These are phyloP conservation scores for Peronospora farinosa DNA, from an alignment of 352 stramenopile genomes.

Conservation along the genomic window DNA sequence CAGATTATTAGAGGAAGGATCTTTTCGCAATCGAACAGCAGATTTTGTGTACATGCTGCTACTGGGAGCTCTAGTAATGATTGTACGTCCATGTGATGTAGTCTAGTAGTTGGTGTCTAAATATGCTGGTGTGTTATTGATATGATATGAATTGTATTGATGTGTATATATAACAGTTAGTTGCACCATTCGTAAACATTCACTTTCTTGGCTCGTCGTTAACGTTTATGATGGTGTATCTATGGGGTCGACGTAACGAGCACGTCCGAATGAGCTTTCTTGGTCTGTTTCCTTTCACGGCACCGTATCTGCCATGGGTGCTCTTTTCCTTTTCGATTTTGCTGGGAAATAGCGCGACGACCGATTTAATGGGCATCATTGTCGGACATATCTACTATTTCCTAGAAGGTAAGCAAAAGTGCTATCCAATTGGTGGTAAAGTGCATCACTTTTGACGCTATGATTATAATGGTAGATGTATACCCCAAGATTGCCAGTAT, in stretches of 20 bases:
- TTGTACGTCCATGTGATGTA: slow-evolving; percentile 42
- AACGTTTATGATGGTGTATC: slow-evolving; percentile 99
- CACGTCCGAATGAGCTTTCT: slow-evolving; percentile 97
- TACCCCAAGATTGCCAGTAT: slow-evolving; percentile 95
- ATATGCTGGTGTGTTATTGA: neutral
- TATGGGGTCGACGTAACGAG: slow-evolving; percentile 94
- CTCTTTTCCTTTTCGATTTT: slow-evolving; percentile 95
- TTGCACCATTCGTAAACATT: slow-evolving; percentile 94
- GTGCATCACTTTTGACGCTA: slow-evolving; percentile 5
- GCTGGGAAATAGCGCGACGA: slow-evolving; percentile 92
- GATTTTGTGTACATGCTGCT: slow-evolving; percentile 98
- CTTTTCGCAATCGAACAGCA: slow-evolving; percentile 94
- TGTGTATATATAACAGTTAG: slow-evolving; percentile 41
- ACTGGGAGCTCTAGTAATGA: slow-evolving; percentile 93
- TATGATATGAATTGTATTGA: neutral
- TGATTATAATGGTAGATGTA: slow-evolving; percentile 79
- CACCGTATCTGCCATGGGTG: slow-evolving; percentile 97
- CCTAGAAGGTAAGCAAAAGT: slow-evolving; percentile 78
- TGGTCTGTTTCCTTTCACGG: slow-evolving; percentile 96
- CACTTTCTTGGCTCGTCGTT: slow-evolving; percentile 97
- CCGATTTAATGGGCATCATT: slow-evolving; percentile 97
- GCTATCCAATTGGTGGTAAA: neutral
- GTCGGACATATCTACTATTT: slow-evolving; percentile 99
- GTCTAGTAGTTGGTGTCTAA: neutral
- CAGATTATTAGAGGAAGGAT: slow-evolving; percentile 95